phyloP scores from a whole-genome alignment of 208 protist species.

The Acanthamoeba quina region DNA sequence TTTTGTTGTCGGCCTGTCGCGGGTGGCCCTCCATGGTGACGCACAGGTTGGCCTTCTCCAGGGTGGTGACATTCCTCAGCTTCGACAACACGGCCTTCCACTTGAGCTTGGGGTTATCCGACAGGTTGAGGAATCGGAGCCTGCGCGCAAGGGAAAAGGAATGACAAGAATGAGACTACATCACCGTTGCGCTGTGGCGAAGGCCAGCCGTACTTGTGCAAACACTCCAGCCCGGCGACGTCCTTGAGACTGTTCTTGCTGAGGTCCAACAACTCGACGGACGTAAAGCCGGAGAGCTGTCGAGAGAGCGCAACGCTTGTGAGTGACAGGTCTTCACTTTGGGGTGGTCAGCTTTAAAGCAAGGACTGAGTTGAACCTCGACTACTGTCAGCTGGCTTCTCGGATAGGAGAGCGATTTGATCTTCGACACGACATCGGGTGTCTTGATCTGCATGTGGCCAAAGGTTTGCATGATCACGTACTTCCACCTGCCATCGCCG shows the following conservation, averaged over 20 bases:
- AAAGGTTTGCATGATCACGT: conserved; percentile 42
- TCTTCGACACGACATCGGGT: neutral
- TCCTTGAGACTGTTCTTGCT: conserved; percentile 62
- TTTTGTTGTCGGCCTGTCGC: conserved; percentile 66
- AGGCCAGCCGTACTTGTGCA: neutral
- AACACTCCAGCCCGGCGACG: conserved; percentile 32
- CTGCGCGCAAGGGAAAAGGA: neutral
- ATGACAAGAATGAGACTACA: neutral
- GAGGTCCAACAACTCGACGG: conserved; percentile 44
- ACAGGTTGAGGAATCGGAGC: conserved; percentile 46
- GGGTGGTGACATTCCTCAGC: neutral
- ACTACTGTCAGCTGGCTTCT: conserved; percentile 25
- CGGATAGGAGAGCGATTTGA: conserved; percentile 18
- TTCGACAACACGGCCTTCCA: conserved; percentile 51
- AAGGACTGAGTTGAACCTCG: neutral
- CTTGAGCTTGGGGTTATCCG: conserved; percentile 60
- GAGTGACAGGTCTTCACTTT: neutral
- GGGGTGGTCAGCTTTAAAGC: neutral
- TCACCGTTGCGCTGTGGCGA: neutral
- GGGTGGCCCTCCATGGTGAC: conserved; percentile 43
- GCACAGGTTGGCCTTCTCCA: conserved; percentile 50
- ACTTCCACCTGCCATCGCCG: neutral
- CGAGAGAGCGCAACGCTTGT: neutral
- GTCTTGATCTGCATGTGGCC: conserved; percentile 62
- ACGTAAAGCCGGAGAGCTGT: conserved; percentile 27